phyloP scores from a whole-genome alignment of 2,329 filamentous ascomycete species.

The Blumeria hordei region DNA sequence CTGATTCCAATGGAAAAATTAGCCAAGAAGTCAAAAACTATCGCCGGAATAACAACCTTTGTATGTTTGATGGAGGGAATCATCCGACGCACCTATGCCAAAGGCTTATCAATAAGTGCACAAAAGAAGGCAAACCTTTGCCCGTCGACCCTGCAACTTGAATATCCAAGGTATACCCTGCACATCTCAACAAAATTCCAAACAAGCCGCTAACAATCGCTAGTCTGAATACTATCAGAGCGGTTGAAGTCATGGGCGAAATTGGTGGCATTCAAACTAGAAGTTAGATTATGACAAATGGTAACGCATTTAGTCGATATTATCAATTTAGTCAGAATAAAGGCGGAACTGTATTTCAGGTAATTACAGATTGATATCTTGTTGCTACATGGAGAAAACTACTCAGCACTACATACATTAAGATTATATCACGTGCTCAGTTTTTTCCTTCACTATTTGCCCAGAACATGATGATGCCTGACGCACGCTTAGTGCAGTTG shows the following conservation, averaged over 20 bases:
- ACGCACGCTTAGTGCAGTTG: no score
- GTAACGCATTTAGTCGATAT: no score
- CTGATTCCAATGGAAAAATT: not conserved
- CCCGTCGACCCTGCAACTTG: not conserved
- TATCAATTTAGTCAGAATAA: no score
- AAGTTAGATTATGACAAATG: no score
- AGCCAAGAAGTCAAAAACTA: not conserved
- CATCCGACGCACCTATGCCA: not conserved
- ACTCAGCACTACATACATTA: no score
- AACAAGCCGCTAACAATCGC: not conserved
- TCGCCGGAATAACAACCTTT: not conserved
- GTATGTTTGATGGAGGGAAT: not conserved
- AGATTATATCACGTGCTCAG: no score
- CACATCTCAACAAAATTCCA: not conserved
- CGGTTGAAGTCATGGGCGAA: not conserved
- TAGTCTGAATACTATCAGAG: not conserved
- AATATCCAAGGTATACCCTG: not conserved
- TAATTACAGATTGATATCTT: no score
- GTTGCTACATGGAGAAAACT: no score
- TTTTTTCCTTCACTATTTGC: no score
- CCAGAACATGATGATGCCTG: no score
- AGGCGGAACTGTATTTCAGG: no score
- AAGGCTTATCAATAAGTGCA: not conserved
- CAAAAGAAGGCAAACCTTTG: slow-evolving; percentile 1
- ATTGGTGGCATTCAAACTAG: not conserved